Evolutionary conservation across 2,329 filamentous ascomycete genomes (phyloP).

Genomic region (Stromatinia cepivora): DNA sequence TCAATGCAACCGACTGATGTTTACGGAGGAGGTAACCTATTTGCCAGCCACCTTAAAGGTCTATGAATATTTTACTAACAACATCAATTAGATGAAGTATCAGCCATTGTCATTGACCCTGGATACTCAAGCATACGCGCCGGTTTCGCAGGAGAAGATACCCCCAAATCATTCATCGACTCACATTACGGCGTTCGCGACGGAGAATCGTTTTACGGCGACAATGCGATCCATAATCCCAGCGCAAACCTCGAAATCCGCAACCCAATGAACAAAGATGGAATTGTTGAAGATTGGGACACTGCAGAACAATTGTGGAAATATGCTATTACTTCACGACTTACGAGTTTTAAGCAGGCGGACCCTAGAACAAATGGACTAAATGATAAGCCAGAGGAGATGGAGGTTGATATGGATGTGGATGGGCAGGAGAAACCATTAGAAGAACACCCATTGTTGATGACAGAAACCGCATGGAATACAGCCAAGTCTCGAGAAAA

Average conservation of each 20-base stretch:
- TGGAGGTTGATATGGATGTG: constrained; percentile 52
- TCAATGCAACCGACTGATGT: constrained; percentile 61
- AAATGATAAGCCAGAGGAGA: constrained; percentile 58
- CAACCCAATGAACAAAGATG: constrained; percentile 89
- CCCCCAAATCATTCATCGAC: constrained; percentile 88
- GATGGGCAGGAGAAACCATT: constrained; percentile 73
- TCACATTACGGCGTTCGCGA: constrained; percentile 76
- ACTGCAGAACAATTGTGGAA: constrained; percentile 88
- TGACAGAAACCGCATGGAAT: constrained; percentile 96
- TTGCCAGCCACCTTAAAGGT: constrained; percentile 15
- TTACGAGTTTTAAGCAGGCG: constrained; percentile 74
- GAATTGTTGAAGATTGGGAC: constrained; percentile 96
- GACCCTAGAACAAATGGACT: constrained; percentile 74
- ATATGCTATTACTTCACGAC: constrained; percentile 81
- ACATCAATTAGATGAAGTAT: constrained; percentile 77
- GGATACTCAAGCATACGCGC: constrained; percentile 90
- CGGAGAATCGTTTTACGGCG: constrained; percentile 71
- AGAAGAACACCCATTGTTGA: constrained; percentile 83
- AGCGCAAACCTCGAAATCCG: constrained; percentile 75
- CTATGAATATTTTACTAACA: constrained; percentile 8
- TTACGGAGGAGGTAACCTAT: constrained; percentile 58
- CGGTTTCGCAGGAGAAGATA: constrained; percentile 96
- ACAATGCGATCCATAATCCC: constrained; percentile 82
- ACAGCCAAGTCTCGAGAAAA: constrained; percentile 84
- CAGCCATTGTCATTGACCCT: constrained; percentile 92